Base-by-base conservation (phyloP, 495 filamentous ascomycete species). In the Hyphodiscus hymeniophilus region DNA sequence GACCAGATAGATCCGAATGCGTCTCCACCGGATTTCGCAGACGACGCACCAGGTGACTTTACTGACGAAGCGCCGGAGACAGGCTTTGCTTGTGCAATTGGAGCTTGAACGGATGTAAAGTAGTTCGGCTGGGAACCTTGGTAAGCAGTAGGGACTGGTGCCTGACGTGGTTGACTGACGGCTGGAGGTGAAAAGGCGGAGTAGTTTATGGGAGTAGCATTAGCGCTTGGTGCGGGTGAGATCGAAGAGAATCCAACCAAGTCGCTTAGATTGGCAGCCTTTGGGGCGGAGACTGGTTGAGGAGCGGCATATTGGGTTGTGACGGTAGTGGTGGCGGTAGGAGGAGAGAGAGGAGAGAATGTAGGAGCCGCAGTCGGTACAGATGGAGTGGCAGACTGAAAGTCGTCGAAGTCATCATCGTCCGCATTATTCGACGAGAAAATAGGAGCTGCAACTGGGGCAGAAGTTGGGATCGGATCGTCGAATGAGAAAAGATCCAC, bases 321-420 rank as follows among this genome's bases (percentile, higher is more conserved):
- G n/a, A 80, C 78, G 48, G 75, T 81, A 23, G 76, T 75, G n/a
- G 80, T 81, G 23, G 81, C 75, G 40, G 77, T 72, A 26, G 81
- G 69, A 43, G 64, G 66, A 11, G 53, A 52, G 16, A 75, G 69
- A 3, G 65, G 56, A 23, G 48, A 51, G 52, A 75, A 73, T 38
- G 62, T 42, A 15, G 69, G 61, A 36, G 73, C 58, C 21, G 70
- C 55, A 38, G 66, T 44, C 32, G 50, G 52, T 18, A 75, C 67
- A 15, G 88, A 81, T 8, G 56, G 52, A 3, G 85, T 72, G 13
- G 94, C 92, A n/a, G 89, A 90, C 64, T 94, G 88, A 75, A 97
- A 97, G 61, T 97, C 94, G 61, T 97, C 92, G 56, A 97, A 97
- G 42, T 97, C 94, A 56, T 98, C 92, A 55, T 98, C 91, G 51